Conservation (phyloP, 2,329 filamentous ascomycete genomes). For the Nemania abortiva region DNA sequence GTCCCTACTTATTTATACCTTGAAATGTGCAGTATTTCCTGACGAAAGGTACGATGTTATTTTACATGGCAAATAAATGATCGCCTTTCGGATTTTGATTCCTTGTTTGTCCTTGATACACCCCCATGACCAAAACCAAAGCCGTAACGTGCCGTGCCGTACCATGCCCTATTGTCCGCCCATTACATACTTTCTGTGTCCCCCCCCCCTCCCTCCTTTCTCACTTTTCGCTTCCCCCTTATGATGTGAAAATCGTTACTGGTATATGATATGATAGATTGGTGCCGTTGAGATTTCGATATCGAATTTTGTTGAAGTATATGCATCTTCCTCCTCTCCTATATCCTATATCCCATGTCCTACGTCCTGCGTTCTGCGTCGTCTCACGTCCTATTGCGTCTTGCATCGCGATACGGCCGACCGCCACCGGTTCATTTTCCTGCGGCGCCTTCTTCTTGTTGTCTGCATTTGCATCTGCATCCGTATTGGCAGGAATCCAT, state of each 20-base stretch:
- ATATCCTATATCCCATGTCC: not conserved
- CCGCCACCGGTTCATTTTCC: not conserved
- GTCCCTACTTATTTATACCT: not conserved
- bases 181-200: not conserved
- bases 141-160: not conserved
- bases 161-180: not conserved
- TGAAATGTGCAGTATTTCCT: not conserved
- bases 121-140: not conserved
- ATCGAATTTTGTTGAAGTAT: not conserved
- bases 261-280: not conserved
- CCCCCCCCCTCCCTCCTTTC: not conserved
- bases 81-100: not conserved
- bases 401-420: too few relatives aligned
- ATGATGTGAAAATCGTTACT: not conserved
- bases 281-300: not conserved
- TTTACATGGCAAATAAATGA: not conserved
- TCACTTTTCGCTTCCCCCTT: not conserved
- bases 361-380: not conserved
- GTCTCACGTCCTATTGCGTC: not conserved
- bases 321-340: not conserved
- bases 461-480: not conserved
- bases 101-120: not conserved
- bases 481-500: not conserved
- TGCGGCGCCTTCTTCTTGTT: not conserved
- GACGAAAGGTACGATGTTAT: not conserved